Evolutionary conservation across 495 filamentous ascomycete species (phyloP).

Genomic region (Penicillium desertorum): DNA sequence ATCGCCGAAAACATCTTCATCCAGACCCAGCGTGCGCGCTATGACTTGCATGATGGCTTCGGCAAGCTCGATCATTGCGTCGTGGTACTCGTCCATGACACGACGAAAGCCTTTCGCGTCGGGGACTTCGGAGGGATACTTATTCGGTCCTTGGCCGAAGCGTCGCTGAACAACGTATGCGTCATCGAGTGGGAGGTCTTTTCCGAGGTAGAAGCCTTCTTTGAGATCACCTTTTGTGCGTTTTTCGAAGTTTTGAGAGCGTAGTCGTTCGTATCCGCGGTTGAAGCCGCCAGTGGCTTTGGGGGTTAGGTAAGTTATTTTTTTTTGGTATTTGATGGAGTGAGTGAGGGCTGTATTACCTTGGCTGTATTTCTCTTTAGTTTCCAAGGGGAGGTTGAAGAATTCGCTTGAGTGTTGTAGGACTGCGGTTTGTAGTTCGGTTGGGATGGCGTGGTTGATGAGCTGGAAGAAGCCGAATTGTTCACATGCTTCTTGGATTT

Average conservation of each 20-base stretch:
- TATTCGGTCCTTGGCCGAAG: constrained; percentile 45
- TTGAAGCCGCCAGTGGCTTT: constrained; percentile 23
- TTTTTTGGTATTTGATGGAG: background rate
- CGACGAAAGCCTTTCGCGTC: constrained; percentile 34
- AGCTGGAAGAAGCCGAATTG: constrained; percentile 83
- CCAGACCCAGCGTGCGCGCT: constrained; percentile 42
- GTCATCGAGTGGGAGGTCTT: constrained; percentile 35
- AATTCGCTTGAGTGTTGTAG: constrained; percentile 66
- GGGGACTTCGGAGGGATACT: constrained; percentile 40
- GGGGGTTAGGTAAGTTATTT: background rate
- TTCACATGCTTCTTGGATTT: constrained; percentile 23
- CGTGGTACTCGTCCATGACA: constrained; percentile 32
- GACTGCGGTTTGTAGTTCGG: constrained; percentile 63
- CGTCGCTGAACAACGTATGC: constrained; percentile 30
- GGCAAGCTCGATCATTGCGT: constrained; percentile 21
- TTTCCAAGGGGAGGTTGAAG: constrained; percentile 71
- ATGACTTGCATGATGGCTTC: constrained; percentile 35
- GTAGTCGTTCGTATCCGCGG: constrained; percentile 46
- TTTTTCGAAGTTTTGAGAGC: constrained; percentile 44
- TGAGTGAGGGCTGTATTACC: constrained; percentile 10
- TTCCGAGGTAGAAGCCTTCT: constrained; percentile 47
- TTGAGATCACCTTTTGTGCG: constrained; percentile 42
- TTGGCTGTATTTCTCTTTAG: constrained; percentile 32
- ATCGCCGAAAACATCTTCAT: constrained; percentile 37
- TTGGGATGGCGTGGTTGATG: constrained; percentile 71